phyloP scores from a whole-genome alignment of 106 monocot genomes.

The Dioscorea dumetorum region DNA sequence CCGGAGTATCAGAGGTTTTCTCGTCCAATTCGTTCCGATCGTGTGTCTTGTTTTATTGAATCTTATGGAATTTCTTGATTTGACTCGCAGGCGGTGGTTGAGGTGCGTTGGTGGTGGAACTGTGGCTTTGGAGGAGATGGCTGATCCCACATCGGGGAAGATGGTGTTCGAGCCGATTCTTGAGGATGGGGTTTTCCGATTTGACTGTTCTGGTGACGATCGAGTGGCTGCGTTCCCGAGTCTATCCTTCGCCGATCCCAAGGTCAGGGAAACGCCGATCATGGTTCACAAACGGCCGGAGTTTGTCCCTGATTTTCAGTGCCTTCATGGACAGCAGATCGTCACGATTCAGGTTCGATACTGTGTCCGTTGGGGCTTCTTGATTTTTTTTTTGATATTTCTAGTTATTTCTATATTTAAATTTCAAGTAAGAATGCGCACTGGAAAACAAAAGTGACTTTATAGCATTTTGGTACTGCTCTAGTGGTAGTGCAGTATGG shows the following conservation, averaged over 20 bases:
- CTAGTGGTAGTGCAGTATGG: too few relatives aligned
- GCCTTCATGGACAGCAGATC: constrained; percentile 39
- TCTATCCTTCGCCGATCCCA: constrained; percentile 71
- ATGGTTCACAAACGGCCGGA: constrained; percentile 28
- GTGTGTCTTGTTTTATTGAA: too few relatives aligned
- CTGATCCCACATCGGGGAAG: constrained; percentile 24
- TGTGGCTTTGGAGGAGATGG: constrained; percentile 9
- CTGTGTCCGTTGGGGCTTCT: too few relatives aligned
- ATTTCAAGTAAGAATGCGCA: too few relatives aligned
- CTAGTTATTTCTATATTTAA: too few relatives aligned
- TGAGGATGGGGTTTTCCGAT: constrained; percentile 86
- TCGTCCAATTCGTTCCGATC: too few relatives aligned
- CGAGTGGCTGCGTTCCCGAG: constrained; percentile 61
- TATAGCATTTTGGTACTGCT: too few relatives aligned
- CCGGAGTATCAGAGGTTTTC: too few relatives aligned
- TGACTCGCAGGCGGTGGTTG: too few relatives aligned
- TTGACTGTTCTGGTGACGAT: constrained; percentile 72
- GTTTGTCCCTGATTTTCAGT: constrained; percentile 44
- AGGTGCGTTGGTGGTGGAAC: neutral
- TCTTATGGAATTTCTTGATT: too few relatives aligned
- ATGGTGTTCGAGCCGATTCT: constrained; percentile 78
- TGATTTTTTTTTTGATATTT: too few relatives aligned
- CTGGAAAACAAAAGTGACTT: too few relatives aligned
- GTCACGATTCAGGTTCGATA: constrained; percentile 56
- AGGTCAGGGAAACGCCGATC: constrained; percentile 53